These are phyloP conservation scores for Lathyrus tuberosus DNA, from an alignment of 306 rosid genomes.

Conservation along the genomic window DNA sequence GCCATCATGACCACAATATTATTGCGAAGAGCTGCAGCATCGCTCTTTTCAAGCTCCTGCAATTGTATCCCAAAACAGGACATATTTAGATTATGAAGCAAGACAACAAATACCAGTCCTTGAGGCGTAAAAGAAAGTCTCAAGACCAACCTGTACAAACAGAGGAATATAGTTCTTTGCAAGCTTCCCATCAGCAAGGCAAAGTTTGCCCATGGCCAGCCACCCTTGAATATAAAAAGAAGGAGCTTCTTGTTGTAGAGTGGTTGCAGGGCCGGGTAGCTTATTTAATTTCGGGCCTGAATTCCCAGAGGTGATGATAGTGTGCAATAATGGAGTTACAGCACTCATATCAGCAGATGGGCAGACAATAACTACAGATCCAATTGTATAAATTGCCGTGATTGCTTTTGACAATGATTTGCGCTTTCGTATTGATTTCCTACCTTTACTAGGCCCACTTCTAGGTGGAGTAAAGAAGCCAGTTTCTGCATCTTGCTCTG, in stretches of 20 bases:
- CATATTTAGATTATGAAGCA: conserved; percentile 13
- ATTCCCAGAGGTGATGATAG: conserved; percentile 80
- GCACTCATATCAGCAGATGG: conserved; percentile 65
- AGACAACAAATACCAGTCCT: conserved; percentile 15
- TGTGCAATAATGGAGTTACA: conserved; percentile 65
- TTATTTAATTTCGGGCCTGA: conserved; percentile 61
- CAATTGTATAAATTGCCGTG: conserved; percentile 81
- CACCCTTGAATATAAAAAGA: conserved; percentile 86
- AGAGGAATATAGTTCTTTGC: conserved; percentile 88
- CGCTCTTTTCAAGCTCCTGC: conserved; percentile 86
- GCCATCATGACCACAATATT: conserved; percentile 85
- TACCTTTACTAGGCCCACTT: conserved; percentile 60
- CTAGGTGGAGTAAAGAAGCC: conserved; percentile 66
- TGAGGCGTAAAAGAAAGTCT: conserved; percentile 28
- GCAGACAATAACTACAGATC: conserved; percentile 76
- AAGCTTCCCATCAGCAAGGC: conserved; percentile 86
- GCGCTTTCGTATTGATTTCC: conserved; percentile 49
- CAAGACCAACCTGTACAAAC: conserved; percentile 74
- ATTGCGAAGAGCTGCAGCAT: conserved; percentile 85
- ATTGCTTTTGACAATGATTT: conserved; percentile 62
- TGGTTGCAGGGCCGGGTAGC: conserved; percentile 52
- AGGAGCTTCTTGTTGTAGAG: conserved; percentile 66
- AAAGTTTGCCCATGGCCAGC: conserved; percentile 92
- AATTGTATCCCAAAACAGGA: conserved; percentile 25
- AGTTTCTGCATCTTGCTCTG: conserved; percentile 42